Base-by-base conservation (phyloP, 805 yeast genomes). In the Lachancea waltii region DNA sequence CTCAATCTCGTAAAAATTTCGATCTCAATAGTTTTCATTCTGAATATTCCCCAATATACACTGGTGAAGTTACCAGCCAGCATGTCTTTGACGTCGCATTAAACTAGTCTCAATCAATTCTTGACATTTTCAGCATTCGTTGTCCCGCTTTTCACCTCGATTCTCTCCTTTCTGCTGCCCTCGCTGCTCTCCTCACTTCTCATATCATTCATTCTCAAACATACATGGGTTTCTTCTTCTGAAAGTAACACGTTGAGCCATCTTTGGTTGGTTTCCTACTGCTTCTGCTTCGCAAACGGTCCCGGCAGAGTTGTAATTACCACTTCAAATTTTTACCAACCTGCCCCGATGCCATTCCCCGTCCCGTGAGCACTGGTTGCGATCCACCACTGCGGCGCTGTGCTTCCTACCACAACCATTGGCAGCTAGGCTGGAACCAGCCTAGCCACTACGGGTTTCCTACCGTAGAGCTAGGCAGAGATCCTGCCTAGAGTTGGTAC, bases 171-270 rank as follows among this genome's bases (percentile, higher is more conserved):
- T 9, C 21, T 13, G 11, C 7, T 9, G 8, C 8, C 11, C 8
- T 14, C 7, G 14, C 14, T 13, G 27, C 16, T 19, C 27, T 20
- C 8, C 16, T 4, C 35, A 20, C 18, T 13, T 33, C 13, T 23
- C 16, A 15, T 26, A 7, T 28, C 19, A n/a, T n/a, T n/a, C 20
- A 40, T 5, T 30, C 28, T 21, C 14, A 22, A 49, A 85, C 92
- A 76, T 85, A 87, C 92, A 89, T 76, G 97, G 95, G 73, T 87
- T 89, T 81, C 95, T 85, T 81, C 95, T 86, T 83, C 97, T 86
- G 85, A 79, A 89, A 61, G 97, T 87, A 73, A 89, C 94, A 82
- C 98, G 90, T 77, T 87, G 95, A 72, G 96, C 98, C 98, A 92
- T 92, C 75, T 65, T 75, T 67, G 51, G 57, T 51, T 52, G 53